phyloP scores from a whole-genome alignment of 345 rosid species.

The Fremontodendron californicum region DNA sequence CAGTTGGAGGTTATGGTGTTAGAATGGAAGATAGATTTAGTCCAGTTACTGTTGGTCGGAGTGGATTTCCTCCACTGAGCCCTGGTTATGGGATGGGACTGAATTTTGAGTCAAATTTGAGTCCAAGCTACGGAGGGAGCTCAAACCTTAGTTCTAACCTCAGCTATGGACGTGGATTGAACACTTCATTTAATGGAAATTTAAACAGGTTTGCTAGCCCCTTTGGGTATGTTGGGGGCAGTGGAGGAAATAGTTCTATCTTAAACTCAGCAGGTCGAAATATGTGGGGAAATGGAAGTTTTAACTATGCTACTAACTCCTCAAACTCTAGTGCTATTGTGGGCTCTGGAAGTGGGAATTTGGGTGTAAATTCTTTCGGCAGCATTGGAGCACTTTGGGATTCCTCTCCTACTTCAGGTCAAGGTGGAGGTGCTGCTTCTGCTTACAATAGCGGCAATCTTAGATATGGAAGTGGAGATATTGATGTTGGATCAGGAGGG shows the following conservation, averaged over 20 bases:
- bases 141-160: slow-evolving; percentile 45
- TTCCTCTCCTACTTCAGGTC: slow-evolving; percentile 35
- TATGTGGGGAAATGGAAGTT: slow-evolving; percentile 59
- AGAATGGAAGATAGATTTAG: slow-evolving; percentile 82
- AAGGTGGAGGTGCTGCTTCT: slow-evolving; percentile 34
- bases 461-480: slow-evolving; percentile 37
- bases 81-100: slow-evolving; percentile 57
- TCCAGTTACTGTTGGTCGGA: slow-evolving; percentile 54
- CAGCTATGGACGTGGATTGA: slow-evolving; percentile 50
- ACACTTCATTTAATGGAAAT: slow-evolving; percentile 47
- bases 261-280: slow-evolving; percentile 46
- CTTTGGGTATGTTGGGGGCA: slow-evolving; percentile 27
- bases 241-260: slow-evolving; percentile 38
- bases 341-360: slow-evolving; percentile 49
- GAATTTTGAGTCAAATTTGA: slow-evolving; percentile 57
- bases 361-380: slow-evolving; percentile 50
- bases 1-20: slow-evolving; percentile 58
- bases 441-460: slow-evolving; percentile 28
- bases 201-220: slow-evolving; percentile 44
- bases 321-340: slow-evolving; percentile 33
- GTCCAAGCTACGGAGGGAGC: slow-evolving; percentile 51
- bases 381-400: slow-evolving; percentile 63
- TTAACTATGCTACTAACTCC: slow-evolving; percentile 42
- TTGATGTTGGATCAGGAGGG: slow-evolving; percentile 32
- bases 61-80: slow-evolving; percentile 60